Evolutionary conservation across 192 early-diverging fungal genomes (phyloP), one percentile per base, ranked within the genome.

Genomic region (Dissophora ornata): DNA sequence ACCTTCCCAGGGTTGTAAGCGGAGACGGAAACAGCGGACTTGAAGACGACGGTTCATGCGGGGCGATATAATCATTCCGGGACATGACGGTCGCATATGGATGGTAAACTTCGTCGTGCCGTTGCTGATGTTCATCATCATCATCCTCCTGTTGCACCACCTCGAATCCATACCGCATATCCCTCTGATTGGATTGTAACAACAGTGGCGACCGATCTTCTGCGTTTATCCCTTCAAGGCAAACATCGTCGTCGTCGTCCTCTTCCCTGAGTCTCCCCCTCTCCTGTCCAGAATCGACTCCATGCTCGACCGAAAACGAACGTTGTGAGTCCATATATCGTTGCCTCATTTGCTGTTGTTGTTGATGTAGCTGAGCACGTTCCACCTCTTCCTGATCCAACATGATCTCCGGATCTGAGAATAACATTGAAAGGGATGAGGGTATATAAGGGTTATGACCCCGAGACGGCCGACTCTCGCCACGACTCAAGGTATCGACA

Each of bases 11-110:
- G 22, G 73, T 77, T 2, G 73, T 77, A 29, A 77, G 52, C 18
- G 73, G 73, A 2, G 73, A 77, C 7, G 73, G 73, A 34, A 77
- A 77, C 19, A 77, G 21, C 13, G 73, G 73, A 62, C 73, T 77
- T 32, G 73, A 77, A 13, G 73, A 77, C 0, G 73, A 67, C 3
- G 73, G 73, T 13, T 77, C 58, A 51, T 77, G 73, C 3, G 73
- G 73, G 0, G 73, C 73, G 26, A 77, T 25, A 29, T 62, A 77
- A 15, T 77, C 73, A 5, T 47, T 30, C 30, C 65, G 38, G 3
- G 60, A 62, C 54, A 77, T 60, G 32, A 74, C 29, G 3, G 70
- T 57, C 46, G 41, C 57, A 26, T 67, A 61, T 12, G 63, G 58
- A 19, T 57, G 51, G 46, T 56, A 62, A 0, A 24, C 52, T 22